Evolutionary conservation across 202 grass and related monocot species (phyloP), one percentile per base, ranked within the genome.

Genomic region (Brachypodium distachyon): DNA sequence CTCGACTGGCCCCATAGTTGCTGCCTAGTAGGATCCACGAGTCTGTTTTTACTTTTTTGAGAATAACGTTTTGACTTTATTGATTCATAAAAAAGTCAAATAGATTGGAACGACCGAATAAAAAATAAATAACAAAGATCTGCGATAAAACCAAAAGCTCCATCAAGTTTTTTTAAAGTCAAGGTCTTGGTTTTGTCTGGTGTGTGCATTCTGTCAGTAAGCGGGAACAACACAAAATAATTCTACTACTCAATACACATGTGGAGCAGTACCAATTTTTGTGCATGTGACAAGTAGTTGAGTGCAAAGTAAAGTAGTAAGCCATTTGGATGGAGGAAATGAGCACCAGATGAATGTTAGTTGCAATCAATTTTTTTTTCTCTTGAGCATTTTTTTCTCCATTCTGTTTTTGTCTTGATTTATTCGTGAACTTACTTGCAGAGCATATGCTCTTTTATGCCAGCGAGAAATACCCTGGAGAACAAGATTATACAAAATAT

Each of bases 391-490:
- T 60, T 60, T 60, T 3, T 57, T n/a, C n/a, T n/a, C n/a, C 17
- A 19, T 13, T 73, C n/a, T 60, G 0, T 43, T 67, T 42, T 40
- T 32, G n/a, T 72, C 51, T 72, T 73, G 13, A 82, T 73, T 77
- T 80, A 16, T 84, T 48, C 21, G 50, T 89, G 53, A 22, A 61
- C 61, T 92, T 80, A 49, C 25, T 87, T 85, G 67, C 87, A 98
- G 96, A 98, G 66, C 96, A 98, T 84, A 98, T 98, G 96, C 87
- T 98, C 18, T 98, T 98, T 87, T 98, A 92, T 88, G 96, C 91
- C 53, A 98, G 96, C 19, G 91, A 98, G 85, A 98, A 98, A 76
- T 98, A 98, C 84, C 96, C 96, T 54, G 87, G 79, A 64, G 96
- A 98, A 85, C 70, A 92, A 55, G 82, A 91, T 82, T 98, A 98